A percentile compares a stretch with the other conserved stretches of the same genome.
These are phyloP conservation scores for Protomyces inouyei DNA, from an alignment of 1,139 yeast species.

Conservation along the genomic window DNA sequence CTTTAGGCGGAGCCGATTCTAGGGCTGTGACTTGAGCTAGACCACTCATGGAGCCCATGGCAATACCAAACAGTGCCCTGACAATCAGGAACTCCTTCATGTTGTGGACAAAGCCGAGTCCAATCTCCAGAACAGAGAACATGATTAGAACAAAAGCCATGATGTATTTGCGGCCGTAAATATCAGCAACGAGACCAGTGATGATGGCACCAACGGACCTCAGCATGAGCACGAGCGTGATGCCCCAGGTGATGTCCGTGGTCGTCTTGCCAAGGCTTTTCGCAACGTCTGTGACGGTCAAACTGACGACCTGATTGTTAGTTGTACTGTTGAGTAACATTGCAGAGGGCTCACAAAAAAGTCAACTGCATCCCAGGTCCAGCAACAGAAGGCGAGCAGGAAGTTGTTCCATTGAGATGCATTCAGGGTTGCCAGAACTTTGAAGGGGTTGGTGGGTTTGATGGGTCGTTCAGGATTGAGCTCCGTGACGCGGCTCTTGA, in stretches of 20 bases:
- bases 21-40: conserved; percentile 62
- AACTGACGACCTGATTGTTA: conserved; percentile 28
- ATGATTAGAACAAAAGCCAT: conserved; percentile 51
- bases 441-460: not conserved
- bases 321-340: too few species aligned
- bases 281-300: conserved; percentile 57
- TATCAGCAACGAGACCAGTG: conserved; percentile 63
- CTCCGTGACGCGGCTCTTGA: not conserved
- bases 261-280: conserved; percentile 48
- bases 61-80: conserved; percentile 62
- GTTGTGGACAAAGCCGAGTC: conserved; percentile 65
- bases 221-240: conserved; percentile 59
- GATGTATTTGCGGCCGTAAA: conserved; percentile 71
- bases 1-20: conserved; percentile 64
- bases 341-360: not conserved
- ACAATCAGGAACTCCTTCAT: conserved; percentile 59
- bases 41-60: conserved; percentile 70
- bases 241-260: conserved; percentile 63
- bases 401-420: not conserved
- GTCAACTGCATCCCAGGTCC: not conserved
- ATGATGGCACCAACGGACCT: conserved; percentile 59
- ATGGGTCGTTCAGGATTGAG: not conserved
- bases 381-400: not conserved
- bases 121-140: conserved; percentile 59
- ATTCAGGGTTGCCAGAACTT: not conserved